These are phyloP conservation scores for Lachnellula hyalina DNA, from an alignment of 2,329 filamentous ascomycete genomes.

Conservation along the genomic window DNA sequence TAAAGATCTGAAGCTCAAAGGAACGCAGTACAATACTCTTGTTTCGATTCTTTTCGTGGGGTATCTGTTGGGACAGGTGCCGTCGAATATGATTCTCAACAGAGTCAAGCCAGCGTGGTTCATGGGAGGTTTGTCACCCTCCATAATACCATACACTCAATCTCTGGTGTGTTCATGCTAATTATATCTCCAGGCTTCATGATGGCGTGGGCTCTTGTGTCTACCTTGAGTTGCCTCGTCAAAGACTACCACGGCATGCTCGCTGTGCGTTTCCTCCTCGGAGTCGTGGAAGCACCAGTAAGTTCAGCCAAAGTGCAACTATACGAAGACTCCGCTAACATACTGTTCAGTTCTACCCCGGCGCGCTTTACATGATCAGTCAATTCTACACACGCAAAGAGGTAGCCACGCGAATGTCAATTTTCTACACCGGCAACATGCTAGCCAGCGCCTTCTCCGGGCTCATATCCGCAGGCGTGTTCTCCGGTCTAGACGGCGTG, in stretches of 20 bases:
- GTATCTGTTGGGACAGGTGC: slow-evolving; percentile 23
- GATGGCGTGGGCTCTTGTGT: not conserved
- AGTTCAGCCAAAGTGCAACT: slow-evolving; percentile 27
- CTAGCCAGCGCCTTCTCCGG: slow-evolving; percentile 34
- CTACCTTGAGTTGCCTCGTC: slow-evolving; percentile 42
- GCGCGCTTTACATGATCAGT: slow-evolving; percentile 41
- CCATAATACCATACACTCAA: not conserved
- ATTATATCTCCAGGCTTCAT: not conserved
- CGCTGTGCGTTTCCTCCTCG: slow-evolving; percentile 46
- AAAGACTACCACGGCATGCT: slow-evolving; percentile 44
- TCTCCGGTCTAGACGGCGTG: slow-evolving; percentile 33
- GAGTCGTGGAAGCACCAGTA: slow-evolving; percentile 41
- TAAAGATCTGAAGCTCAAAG: slow-evolving; percentile 31
- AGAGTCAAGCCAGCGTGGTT: slow-evolving; percentile 39
- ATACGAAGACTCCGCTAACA: not conserved
- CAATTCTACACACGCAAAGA: slow-evolving; percentile 44
- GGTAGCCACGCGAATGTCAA: slow-evolving; percentile 30
- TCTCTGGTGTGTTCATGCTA: too few relatives aligned
- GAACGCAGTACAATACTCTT: slow-evolving; percentile 26
- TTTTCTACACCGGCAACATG: slow-evolving; percentile 35
- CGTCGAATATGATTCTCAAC: slow-evolving; percentile 36
- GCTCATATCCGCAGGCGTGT: slow-evolving; percentile 34
- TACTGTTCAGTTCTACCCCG: slow-evolving; percentile 32
- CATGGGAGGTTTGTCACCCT: slow-evolving; percentile 38
- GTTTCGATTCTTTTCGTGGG: slow-evolving; percentile 30